phyloP scores from a whole-genome alignment of 2,329 filamentous ascomycete species.

The Aureobasidium vineae region DNA sequence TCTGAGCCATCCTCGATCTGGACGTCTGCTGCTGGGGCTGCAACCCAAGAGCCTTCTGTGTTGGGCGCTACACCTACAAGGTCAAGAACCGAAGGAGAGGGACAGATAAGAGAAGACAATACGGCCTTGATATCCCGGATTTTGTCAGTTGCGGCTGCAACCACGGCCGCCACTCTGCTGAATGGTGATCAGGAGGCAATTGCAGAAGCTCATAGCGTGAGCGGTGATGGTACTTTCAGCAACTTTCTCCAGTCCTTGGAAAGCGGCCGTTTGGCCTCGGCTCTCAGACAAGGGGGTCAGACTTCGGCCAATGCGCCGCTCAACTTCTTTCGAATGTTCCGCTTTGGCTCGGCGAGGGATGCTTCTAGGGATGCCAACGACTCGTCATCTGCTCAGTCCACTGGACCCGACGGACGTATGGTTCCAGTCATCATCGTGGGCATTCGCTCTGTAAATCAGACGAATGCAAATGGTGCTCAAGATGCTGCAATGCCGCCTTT shows the following conservation, averaged over 20 bases:
- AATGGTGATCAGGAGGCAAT: constrained; percentile 58
- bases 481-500: constrained; percentile 49
- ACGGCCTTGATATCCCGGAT: constrained; percentile 61
- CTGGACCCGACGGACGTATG: constrained; percentile 53
- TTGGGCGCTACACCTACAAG: neutral
- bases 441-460: constrained; percentile 62
- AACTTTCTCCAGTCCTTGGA: constrained; percentile 63
- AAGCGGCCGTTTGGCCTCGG: constrained; percentile 58
- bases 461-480: constrained; percentile 41
- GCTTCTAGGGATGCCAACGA: constrained; percentile 13
- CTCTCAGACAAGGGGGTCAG: constrained; percentile 50
- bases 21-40: neutral
- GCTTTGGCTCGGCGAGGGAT: constrained; percentile 53
- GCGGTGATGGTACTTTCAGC: constrained; percentile 59
- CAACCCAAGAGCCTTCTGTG: neutral
- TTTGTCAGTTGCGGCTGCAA: constrained; percentile 61
- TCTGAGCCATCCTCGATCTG: neutral
- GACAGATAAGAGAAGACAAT: constrained; percentile 59
- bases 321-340: constrained; percentile 68
- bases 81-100: constrained; percentile 44
- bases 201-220: constrained; percentile 55
- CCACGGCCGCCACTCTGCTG: constrained; percentile 63
- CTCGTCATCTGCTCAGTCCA: constrained; percentile 9
- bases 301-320: constrained; percentile 50
- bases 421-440: constrained; percentile 69